Evolutionary conservation across 345 rosid species (phyloP).

Genomic region (Passiflora organensis): DNA sequence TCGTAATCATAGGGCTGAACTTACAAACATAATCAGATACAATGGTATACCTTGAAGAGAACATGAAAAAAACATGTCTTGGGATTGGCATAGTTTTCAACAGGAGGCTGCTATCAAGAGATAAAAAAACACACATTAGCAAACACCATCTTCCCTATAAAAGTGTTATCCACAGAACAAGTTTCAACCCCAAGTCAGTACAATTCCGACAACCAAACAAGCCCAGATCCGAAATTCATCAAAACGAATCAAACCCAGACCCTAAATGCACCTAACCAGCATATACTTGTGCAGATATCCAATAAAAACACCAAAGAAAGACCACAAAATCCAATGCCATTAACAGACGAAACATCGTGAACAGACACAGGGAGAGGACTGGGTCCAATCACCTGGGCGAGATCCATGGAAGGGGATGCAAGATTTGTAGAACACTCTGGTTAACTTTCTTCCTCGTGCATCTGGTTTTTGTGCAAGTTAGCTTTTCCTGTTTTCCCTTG

Average conservation of each 20-base stretch:
- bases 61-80: conserved; percentile 95
- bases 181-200: neutral
- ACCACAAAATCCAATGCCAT: neutral
- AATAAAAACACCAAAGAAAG: neutral
- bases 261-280: neutral
- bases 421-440: neutral
- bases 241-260: neutral
- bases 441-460: neutral
- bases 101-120: conserved; percentile 58
- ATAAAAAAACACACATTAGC: neutral
- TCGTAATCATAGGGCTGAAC: conserved; percentile 4
- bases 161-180: neutral
- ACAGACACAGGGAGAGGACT: neutral
- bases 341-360: neutral
- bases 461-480: neutral
- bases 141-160: neutral
- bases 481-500: neutral
- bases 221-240: neutral
- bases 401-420: conserved; percentile 29
- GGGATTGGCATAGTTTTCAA: conserved; percentile 91
- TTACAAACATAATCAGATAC: neutral
- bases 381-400: conserved; percentile 34
- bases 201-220: neutral
- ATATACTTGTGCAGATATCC: neutral
- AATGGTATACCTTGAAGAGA: conserved; percentile 44